Evolutionary conservation across 495 filamentous ascomycete species (phyloP), one percentile per base, ranked within the genome.

Genomic region (Aspergillus egyptiacus): DNA sequence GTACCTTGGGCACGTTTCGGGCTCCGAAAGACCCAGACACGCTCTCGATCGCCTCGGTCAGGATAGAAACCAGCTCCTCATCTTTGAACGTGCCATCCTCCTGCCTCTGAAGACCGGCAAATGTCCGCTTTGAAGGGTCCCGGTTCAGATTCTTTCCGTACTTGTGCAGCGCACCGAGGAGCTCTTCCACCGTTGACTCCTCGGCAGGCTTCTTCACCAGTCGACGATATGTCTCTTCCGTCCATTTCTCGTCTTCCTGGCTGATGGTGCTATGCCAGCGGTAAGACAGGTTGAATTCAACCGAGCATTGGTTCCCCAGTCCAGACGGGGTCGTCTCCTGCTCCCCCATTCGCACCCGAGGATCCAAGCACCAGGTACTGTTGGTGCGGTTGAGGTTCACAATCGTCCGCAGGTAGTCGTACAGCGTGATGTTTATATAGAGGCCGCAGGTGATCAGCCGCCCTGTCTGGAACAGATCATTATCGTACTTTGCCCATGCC

Each of bases 281-380:
- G 54, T 87, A 87, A 20, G 83, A 75, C 22, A 87, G 62, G 55
- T 84, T 85, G 66, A 86, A 87, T 61, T 87, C 84, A 13, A 80
- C 45, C 6, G 13, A 17, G 23, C 13, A 82, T 54, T 84, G 80
- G 63, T 85, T 86, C 35, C 83, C 83, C 2, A 75, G 65, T 34
- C 85, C 88, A 17, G 78, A 66, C 18, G 77, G 76, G 23, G 85
- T 83, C 17, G 76, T 72, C 43, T 77, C 76, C 46, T 74, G 70
- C 41, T 65, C 65, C 54, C 68, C 65, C 61, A 69, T 68, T 53
- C 67, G 62, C 6, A 64, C 66, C 30, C 70, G 66, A 32, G 70
- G 70, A 44, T 73, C 70, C 63, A 42, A 14, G 6, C 6, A 28
- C 39, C 39, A 42, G 24, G 13, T 17, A 5, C 42, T 53, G 19